phyloP scores from a whole-genome alignment of 768 basidiomycete species.

The Rhizopogon rudus region DNA sequence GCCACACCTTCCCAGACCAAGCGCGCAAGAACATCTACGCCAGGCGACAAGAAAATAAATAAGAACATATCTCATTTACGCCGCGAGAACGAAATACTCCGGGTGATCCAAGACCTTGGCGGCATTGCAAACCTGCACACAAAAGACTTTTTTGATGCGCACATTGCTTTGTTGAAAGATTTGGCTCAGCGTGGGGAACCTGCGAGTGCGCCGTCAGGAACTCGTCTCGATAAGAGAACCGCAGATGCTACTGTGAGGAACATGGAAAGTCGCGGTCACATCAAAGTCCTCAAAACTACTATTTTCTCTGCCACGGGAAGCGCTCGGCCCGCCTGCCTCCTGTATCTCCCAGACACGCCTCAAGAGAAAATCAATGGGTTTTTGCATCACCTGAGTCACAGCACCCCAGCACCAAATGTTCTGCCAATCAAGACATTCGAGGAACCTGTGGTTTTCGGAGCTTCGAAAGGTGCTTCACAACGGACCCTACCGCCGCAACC shows the following conservation, averaged over 20 bases:
- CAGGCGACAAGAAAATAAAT: constrained; percentile 26
- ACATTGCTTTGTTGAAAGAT: constrained; percentile 55
- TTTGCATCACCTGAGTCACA: constrained; percentile 48
- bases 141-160: constrained; percentile 67
- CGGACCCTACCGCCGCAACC: constrained; percentile 5
- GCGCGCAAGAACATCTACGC: constrained; percentile 6
- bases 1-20: constrained; percentile 15
- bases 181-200: constrained; percentile 58
- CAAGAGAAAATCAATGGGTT: constrained; percentile 53
- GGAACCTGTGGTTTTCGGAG: constrained; percentile 51
- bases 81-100: constrained; percentile 75
- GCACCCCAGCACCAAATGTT: constrained; percentile 19
- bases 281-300: constrained; percentile 68
- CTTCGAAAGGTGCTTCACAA: constrained; percentile 26
- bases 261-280: constrained; percentile 59
- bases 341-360: constrained; percentile 57
- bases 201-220: constrained; percentile 64
- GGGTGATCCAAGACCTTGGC: constrained; percentile 57
- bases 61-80: constrained; percentile 75
- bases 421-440: constrained; percentile 47
- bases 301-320: constrained; percentile 55
- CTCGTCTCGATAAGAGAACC: constrained; percentile 71
- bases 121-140: constrained; percentile 64
- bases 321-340: constrained; percentile 53
- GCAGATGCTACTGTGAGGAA: constrained; percentile 52